phyloP scores from a whole-genome alignment of 1,139 yeast species.

The Sugiyamaella novakii region DNA sequence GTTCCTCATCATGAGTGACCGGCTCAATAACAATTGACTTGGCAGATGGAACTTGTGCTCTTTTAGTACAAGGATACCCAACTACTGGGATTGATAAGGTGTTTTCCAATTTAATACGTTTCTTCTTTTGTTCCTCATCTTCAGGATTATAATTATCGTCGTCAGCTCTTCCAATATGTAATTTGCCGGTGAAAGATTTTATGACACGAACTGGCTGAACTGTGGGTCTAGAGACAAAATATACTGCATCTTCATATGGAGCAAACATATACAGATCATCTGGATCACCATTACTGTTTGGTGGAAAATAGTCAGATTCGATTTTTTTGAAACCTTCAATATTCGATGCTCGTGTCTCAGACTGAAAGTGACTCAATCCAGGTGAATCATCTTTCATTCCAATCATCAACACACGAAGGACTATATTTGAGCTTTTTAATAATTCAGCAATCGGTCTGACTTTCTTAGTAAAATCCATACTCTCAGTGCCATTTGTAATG shows the following conservation, averaged over 20 bases:
- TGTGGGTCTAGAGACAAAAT: constrained; percentile 33
- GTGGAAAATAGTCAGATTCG: constrained; percentile 1
- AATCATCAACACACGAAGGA: constrained; percentile 40
- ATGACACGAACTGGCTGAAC: constrained; percentile 47
- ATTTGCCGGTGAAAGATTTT: constrained; percentile 44
- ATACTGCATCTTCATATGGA: constrained; percentile 35
- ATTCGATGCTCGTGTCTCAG: not conserved
- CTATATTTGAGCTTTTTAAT: constrained; percentile 28
- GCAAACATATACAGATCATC: constrained; percentile 17
- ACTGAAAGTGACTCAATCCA: not conserved
- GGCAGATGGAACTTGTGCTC: constrained; percentile 47
- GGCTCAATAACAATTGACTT: constrained; percentile 32
- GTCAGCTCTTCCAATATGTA: constrained; percentile 29
- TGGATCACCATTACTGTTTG: not conserved
- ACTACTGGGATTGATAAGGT: constrained; percentile 50
- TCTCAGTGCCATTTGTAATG: constrained; percentile 47
- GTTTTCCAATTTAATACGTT: constrained; percentile 28
- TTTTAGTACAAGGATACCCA: constrained; percentile 64
- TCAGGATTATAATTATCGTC: constrained; percentile 35
- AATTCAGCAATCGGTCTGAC: constrained; percentile 24
- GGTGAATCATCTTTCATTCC: constrained; percentile 40
- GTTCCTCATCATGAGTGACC: not conserved
- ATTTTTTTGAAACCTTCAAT: constrained; percentile 3
- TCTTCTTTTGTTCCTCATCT: constrained; percentile 38
- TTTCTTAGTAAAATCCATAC: constrained; percentile 22